phyloP scores from a whole-genome alignment of 2,329 filamentous ascomycete genomes.

The Hypoxylon sp. region DNA sequence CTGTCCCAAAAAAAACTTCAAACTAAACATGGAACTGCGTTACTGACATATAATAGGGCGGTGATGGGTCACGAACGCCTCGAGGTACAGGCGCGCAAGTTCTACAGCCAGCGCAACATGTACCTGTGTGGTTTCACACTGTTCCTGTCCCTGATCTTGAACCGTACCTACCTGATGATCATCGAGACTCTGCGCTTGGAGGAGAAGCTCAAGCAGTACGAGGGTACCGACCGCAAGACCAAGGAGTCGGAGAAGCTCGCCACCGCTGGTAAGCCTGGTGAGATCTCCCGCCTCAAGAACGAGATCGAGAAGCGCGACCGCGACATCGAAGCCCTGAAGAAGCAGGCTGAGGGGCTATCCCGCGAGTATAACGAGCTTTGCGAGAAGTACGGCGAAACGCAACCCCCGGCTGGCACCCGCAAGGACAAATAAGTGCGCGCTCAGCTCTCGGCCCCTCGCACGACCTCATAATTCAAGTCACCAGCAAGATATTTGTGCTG shows the following conservation, averaged over 20 bases:
- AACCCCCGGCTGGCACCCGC: conserved; percentile 59
- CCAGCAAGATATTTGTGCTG: not conserved
- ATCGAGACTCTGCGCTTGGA: conserved; percentile 90
- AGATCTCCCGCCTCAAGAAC: conserved; percentile 74
- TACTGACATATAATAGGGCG: conserved; percentile 49
- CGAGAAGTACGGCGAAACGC: conserved; percentile 76
- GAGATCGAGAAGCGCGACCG: conserved; percentile 81
- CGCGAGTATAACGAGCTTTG: conserved; percentile 86
- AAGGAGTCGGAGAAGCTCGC: conserved; percentile 78
- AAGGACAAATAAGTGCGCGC: conserved; percentile 60
- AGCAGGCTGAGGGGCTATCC: conserved; percentile 84
- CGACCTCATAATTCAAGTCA: not conserved
- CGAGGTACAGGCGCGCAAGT: conserved; percentile 99
- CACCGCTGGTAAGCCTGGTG: conserved; percentile 75
- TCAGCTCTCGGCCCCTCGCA: not conserved
- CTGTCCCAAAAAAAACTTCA: not conserved
- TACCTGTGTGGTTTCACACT: conserved; percentile 99
- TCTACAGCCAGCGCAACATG: conserved; percentile 99
- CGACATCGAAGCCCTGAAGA: conserved; percentile 88
- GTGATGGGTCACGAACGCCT: conserved; percentile 92
- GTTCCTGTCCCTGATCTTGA: conserved; percentile 97
- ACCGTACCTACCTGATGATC: conserved; percentile 98
- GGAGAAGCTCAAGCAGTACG: conserved; percentile 85
- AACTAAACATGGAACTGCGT: not conserved
- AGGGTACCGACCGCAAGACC: conserved; percentile 66